Evolutionary conservation across 1,284 basidiomycete genomes (phyloP), one percentile per base, ranked within the genome.

Genomic region (Rhodotorula sp.): DNA sequence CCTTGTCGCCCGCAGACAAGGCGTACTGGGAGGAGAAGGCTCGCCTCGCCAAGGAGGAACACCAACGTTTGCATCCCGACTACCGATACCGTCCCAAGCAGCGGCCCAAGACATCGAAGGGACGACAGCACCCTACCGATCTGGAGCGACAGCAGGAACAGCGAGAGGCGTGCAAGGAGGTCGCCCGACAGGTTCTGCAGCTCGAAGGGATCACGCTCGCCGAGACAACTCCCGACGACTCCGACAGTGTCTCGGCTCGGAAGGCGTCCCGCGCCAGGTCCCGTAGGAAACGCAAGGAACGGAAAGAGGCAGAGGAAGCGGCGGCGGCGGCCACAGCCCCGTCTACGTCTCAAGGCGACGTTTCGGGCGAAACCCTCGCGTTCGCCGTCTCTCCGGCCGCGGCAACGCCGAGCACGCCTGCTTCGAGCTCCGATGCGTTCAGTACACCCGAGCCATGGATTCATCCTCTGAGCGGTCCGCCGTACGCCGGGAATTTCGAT

Each of bases 81-180:
- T 80, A 80, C 68, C 74, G 76, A 8, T 80, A 79, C 66, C 74
- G 76, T 43, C 79, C 79, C 12, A 68, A 75, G 34, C 77, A 74
- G 45, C 74, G 77, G 10, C 18, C 56, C 49, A 74, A 76, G 58
- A 76, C 62, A 16, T 57, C 66, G 55, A 56, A 63, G 18, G 58
- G 73, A n/a, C 67, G 68, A 16, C 66, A 68, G 55, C 71, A 67
- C 62, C 69, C 61, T 55, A 21, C 26, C 34, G 64, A 67, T 19
- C 26, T 31, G 54, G 8, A 16, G 57, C 64, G 60, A 43, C 23
- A 26, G 50, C 16, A 26, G 47, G 64, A 66, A 64, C 57, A 63
- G 47, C 66, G 64, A n/a, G 26, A 61, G 10, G 67, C 70, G 1
- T 72, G 67, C 45, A 31, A 58, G 28, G 64, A 63, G 62, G 67